These are phyloP conservation scores for Globisporangium radiosum DNA, from an alignment of 352 stramenopile species.

Conservation along the genomic window DNA sequence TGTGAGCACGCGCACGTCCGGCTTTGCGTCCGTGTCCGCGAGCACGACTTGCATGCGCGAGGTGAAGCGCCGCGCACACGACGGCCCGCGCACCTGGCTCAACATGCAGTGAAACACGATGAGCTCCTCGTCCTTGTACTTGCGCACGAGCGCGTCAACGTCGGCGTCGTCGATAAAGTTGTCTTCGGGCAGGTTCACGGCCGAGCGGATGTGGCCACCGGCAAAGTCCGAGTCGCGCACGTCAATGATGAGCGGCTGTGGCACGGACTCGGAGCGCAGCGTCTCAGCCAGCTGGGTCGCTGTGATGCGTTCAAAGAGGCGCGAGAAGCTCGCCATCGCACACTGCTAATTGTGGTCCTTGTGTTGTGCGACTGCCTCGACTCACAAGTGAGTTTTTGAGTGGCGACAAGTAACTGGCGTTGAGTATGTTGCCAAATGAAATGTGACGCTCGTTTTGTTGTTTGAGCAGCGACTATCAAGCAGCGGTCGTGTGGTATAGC, in stretches of 20 bases:
- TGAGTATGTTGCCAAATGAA: neutral
- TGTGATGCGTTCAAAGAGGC: conserved; percentile 30
- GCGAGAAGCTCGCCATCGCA: conserved; percentile 33
- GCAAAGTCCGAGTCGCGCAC: conserved; percentile 72
- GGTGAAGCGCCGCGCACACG: conserved; percentile 73
- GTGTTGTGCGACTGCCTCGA: neutral
- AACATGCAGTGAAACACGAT: conserved; percentile 89
- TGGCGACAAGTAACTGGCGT: neutral
- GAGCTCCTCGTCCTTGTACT: conserved; percentile 50
- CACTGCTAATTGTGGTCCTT: neutral
- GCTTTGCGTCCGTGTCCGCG: conserved; percentile 34
- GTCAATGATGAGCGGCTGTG: conserved; percentile 58
- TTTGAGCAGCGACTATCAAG: too few relatives aligned
- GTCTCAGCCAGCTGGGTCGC: conserved; percentile 46
- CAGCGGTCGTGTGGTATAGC: too few relatives aligned
- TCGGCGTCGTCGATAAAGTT: conserved; percentile 76
- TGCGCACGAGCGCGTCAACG: conserved; percentile 67
- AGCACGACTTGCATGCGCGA: conserved; percentile 48
- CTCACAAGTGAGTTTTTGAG: too few relatives aligned
- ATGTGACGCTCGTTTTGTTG: neutral
- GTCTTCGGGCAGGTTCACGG: conserved; percentile 73
- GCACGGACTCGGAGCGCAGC: conserved; percentile 29
- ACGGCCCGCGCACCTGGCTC: conserved; percentile 76
- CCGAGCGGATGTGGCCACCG: conserved; percentile 67
- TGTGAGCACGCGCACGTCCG: conserved; percentile 57